These are phyloP conservation scores for Moniliella sp. DNA, from an alignment of 1,284 basidiomycete genomes.

Conservation along the genomic window DNA sequence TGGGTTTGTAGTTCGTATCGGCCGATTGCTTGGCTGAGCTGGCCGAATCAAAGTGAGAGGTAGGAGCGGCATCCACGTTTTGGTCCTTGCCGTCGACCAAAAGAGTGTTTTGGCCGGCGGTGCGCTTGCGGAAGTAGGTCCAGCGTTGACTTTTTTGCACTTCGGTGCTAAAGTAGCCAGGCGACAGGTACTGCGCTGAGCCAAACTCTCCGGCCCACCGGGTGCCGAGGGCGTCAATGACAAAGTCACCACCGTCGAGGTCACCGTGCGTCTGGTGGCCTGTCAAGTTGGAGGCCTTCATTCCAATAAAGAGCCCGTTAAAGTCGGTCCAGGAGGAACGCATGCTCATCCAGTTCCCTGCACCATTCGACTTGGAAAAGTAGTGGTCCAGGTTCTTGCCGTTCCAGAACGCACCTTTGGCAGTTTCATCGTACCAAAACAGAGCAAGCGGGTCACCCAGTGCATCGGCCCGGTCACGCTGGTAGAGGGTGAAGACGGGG, in stretches of 20 bases:
- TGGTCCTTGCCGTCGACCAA: slow-evolving; percentile 61
- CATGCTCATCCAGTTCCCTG: slow-evolving; percentile 62
- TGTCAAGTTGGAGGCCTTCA: slow-evolving; percentile 59
- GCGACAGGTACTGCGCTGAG: slow-evolving; percentile 54
- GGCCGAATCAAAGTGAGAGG: slow-evolving; percentile 41
- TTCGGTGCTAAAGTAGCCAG: slow-evolving; percentile 28
- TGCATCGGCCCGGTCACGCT: slow-evolving; percentile 65
- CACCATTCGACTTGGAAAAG: slow-evolving; percentile 41
- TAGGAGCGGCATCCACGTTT: slow-evolving; percentile 49
- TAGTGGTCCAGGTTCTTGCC: slow-evolving; percentile 66
- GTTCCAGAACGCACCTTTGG: slow-evolving; percentile 79
- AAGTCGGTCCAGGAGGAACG: slow-evolving; percentile 70
- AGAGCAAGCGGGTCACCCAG: slow-evolving; percentile 71
- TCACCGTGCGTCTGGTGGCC: slow-evolving; percentile 71
- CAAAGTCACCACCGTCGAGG: slow-evolving; percentile 77
- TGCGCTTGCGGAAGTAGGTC: slow-evolving; percentile 48
- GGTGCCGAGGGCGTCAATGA: slow-evolving; percentile 75
- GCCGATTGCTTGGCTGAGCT: slow-evolving; percentile 56
- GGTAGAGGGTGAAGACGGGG: slow-evolving; percentile 62
- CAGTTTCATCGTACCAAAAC: slow-evolving; percentile 84
- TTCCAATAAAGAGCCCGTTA: slow-evolving; percentile 58
- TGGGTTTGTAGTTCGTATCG: slow-evolving; percentile 43
- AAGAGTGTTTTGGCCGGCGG: slow-evolving; percentile 89
- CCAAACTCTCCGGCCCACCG: slow-evolving; percentile 92
- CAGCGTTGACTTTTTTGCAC: slow-evolving; percentile 11